Evolutionary conservation across 2,329 filamentous ascomycete species (phyloP).

Genomic region (Sarocladiaceae sp.): DNA sequence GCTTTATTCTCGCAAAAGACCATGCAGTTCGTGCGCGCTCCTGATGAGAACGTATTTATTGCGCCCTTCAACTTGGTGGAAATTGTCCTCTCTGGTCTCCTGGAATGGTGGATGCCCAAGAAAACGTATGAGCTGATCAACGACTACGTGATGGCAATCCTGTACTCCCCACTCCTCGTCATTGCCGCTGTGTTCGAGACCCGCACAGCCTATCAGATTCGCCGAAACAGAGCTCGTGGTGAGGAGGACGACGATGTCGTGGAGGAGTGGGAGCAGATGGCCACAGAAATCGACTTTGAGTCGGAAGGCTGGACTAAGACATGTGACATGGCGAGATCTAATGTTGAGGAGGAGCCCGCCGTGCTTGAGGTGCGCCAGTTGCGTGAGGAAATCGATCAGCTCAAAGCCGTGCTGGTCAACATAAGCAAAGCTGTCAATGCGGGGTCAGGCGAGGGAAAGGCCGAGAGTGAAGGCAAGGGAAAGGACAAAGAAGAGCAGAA

Average conservation of each 20-base stretch:
- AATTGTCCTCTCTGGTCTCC: constrained; percentile 70
- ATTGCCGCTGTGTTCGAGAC: constrained; percentile 72
- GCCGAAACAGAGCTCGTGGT: constrained; percentile 69
- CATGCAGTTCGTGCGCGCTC: constrained; percentile 92
- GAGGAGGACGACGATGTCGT: constrained; percentile 85
- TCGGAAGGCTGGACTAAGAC: constrained; percentile 80
- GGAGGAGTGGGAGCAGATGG: constrained; percentile 91
- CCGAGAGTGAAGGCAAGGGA: not conserved
- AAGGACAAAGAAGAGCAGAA: not conserved
- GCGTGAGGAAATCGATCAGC: constrained; percentile 51
- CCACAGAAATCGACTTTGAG: constrained; percentile 70
- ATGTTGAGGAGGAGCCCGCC: constrained; percentile 74
- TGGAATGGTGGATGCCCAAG: constrained; percentile 94
- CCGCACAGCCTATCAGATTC: constrained; percentile 61
- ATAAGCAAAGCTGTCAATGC: constrained; percentile 22
- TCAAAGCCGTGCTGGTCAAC: constrained; percentile 45
- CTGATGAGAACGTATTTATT: constrained; percentile 98
- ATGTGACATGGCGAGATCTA: constrained; percentile 70
- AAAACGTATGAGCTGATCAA: constrained; percentile 74
- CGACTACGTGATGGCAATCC: constrained; percentile 77
- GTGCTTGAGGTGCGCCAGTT: constrained; percentile 64
- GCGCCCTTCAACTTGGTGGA: constrained; percentile 93
- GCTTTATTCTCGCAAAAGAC: constrained; percentile 92
- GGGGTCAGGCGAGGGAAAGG: constrained; percentile 11
- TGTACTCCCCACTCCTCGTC: constrained; percentile 82